These are phyloP conservation scores for Fusarium subglutinans DNA, from an alignment of 2,329 filamentous ascomycete genomes.

Conservation along the genomic window DNA sequence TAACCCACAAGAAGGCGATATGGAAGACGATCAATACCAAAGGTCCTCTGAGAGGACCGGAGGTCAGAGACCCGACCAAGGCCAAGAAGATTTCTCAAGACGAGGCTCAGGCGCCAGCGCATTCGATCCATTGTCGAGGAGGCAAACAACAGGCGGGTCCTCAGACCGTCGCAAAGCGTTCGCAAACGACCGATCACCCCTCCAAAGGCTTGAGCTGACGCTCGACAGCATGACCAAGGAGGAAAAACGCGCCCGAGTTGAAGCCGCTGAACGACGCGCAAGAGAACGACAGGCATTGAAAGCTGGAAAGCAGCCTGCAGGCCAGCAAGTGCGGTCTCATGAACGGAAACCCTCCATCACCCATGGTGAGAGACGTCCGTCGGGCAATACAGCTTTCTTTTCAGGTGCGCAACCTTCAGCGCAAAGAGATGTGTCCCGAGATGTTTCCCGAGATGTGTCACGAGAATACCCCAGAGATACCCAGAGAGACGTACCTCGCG, in stretches of 20 bases:
- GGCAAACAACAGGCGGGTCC: constrained; percentile 51
- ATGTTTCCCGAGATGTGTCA: neutral
- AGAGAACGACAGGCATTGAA: constrained; percentile 66
- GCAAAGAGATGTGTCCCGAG: constrained; percentile 26
- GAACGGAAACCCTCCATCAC: constrained; percentile 37
- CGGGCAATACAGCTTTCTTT: constrained; percentile 19
- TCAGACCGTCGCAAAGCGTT: constrained; percentile 65
- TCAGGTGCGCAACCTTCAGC: constrained; percentile 18
- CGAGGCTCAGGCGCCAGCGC: constrained; percentile 34
- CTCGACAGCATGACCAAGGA: constrained; percentile 95
- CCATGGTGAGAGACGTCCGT: constrained; percentile 27
- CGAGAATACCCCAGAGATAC: constrained; percentile 24
- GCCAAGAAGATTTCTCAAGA: constrained; percentile 36
- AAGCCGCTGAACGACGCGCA: constrained; percentile 80
- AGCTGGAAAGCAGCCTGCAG: constrained; percentile 39
- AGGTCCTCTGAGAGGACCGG: constrained; percentile 31
- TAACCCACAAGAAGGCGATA: constrained; percentile 33
- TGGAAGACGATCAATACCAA: constrained; percentile 43
- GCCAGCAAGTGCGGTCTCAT: constrained; percentile 32
- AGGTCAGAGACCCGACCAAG: constrained; percentile 29
- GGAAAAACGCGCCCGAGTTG: constrained; percentile 85
- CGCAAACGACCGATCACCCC: constrained; percentile 85
- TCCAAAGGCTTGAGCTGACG: constrained; percentile 92
- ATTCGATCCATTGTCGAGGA: constrained; percentile 46
- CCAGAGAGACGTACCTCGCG: constrained; percentile 9